These are phyloP conservation scores for Apiotrichum veenhuisii DNA, from an alignment of 1,284 basidiomycete genomes.

Conservation along the genomic window DNA sequence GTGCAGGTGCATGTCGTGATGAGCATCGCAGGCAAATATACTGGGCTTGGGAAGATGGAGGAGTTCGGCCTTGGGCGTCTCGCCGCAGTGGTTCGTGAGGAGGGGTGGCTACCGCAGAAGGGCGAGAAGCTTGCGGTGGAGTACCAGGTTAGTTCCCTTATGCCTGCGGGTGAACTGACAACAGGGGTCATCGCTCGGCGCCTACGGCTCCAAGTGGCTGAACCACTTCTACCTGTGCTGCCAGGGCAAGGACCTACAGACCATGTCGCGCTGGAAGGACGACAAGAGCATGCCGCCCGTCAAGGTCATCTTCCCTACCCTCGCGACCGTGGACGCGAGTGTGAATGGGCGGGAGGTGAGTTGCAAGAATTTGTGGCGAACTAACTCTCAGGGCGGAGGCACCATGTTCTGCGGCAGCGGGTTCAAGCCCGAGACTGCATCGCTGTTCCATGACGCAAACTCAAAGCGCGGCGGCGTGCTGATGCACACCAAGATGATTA, in stretches of 20 bases:
- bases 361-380: not conserved
- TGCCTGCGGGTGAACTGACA: not conserved
- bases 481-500: slow-evolving; percentile 49
- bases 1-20: slow-evolving; percentile 45
- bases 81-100: slow-evolving; percentile 31
- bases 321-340: slow-evolving; percentile 41
- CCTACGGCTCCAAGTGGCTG: slow-evolving; percentile 43
- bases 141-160: slow-evolving; percentile 38
- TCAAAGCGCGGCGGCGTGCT: slow-evolving; percentile 47
- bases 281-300: slow-evolving; percentile 27
- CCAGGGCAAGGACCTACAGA: slow-evolving; percentile 25
- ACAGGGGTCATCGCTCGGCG: slow-evolving; percentile 45
- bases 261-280: slow-evolving; percentile 1
- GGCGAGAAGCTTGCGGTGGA: slow-evolving; percentile 40
- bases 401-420: slow-evolving; percentile 45
- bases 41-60: slow-evolving; percentile 30
- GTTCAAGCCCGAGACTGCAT: slow-evolving; percentile 29
- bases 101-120: slow-evolving; percentile 35
- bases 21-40: slow-evolving; percentile 40
- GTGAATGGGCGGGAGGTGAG: slow-evolving; percentile 29
- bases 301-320: slow-evolving; percentile 44
- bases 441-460: slow-evolving; percentile 43
- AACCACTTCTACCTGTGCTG: slow-evolving; percentile 39
- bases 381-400: slow-evolving; percentile 35
- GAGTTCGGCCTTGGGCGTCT: slow-evolving; percentile 38